These are phyloP conservation scores for Lentinula sp. DNA, from an alignment of 768 basidiomycete species.

Conservation along the genomic window DNA sequence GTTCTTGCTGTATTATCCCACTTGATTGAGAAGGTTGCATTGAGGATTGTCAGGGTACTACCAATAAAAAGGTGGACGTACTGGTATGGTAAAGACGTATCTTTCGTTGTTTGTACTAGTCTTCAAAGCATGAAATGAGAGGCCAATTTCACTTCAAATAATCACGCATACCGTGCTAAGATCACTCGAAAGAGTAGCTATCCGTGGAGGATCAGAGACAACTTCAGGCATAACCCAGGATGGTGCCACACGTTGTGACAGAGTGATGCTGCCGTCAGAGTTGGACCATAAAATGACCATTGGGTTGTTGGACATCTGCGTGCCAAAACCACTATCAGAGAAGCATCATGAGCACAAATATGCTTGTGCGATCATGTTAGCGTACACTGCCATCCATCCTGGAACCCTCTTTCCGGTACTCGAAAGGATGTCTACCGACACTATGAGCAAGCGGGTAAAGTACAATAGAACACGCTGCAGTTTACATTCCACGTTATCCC, in stretches of 20 bases:
- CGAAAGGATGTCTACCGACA: slow-evolving; percentile 38
- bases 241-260: slow-evolving; percentile 58
- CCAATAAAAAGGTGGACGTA: slow-evolving; percentile 18
- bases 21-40: slow-evolving; percentile 18
- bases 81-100: slow-evolving; percentile 46
- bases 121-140: not conserved
- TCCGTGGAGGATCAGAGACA: slow-evolving; percentile 43
- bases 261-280: slow-evolving; percentile 49
- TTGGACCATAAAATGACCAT: slow-evolving; percentile 79
- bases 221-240: slow-evolving; percentile 51
- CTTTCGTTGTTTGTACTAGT: slow-evolving; percentile 34
- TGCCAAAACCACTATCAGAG: slow-evolving; percentile 50
- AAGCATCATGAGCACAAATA: not conserved
- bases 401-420: slow-evolving; percentile 30
- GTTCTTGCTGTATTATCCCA: slow-evolving; percentile 33
- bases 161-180: slow-evolving; percentile 30
- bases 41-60: not conserved
- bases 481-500: slow-evolving; percentile 25
- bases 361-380: slow-evolving; percentile 10
- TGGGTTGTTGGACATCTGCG: slow-evolving; percentile 43
- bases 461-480: not conserved
- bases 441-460: not conserved
- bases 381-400: slow-evolving; percentile 61
- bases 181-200: slow-evolving; percentile 32
- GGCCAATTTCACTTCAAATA: not conserved